Percentiles rank a stretch among this genome's conserved stretches.
phyloP scores from a whole-genome alignment of 78 protist species.

The Dictyostelium citrinum region DNA sequence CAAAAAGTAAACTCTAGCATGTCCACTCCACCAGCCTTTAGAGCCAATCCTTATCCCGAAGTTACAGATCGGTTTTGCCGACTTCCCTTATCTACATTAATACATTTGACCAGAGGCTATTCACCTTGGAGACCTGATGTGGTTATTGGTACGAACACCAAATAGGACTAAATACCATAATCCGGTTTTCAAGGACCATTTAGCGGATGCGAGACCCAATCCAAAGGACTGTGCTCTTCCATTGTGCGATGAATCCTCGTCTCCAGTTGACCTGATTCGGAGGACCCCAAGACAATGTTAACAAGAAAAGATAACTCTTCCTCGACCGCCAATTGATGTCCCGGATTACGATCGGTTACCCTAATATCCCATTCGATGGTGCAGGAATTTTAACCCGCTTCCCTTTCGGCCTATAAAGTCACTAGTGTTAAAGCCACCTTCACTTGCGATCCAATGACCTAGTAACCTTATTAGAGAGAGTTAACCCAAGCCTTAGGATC shows the following conservation, averaged over 20 bases:
- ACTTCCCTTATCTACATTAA: slow-evolving; percentile 95
- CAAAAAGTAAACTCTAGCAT: not conserved
- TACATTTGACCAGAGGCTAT: slow-evolving; percentile 93
- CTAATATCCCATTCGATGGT: slow-evolving; percentile 38
- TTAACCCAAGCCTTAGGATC: slow-evolving; percentile 85
- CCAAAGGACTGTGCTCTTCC: slow-evolving; percentile 33
- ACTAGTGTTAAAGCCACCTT: slow-evolving; percentile 1
- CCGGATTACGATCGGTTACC: slow-evolving; percentile 31
- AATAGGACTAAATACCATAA: slow-evolving; percentile 30
- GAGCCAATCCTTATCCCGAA: slow-evolving; percentile 97
- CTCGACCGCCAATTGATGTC: slow-evolving; percentile 78
- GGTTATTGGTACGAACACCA: slow-evolving; percentile 86
- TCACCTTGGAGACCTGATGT: slow-evolving; percentile 96
- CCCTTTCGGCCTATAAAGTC: slow-evolving; percentile 83
- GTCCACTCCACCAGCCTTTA: slow-evolving; percentile 64
- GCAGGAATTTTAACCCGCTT: slow-evolving; percentile 92
- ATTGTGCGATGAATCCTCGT: slow-evolving; percentile 4
- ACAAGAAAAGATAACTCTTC: slow-evolving; percentile 90
- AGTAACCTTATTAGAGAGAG: slow-evolving; percentile 22
- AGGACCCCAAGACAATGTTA: slow-evolving; percentile 48
- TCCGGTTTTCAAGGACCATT: slow-evolving; percentile 85
- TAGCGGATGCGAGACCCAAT: not conserved
- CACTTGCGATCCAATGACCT: not conserved
- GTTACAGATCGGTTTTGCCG: slow-evolving; percentile 96
- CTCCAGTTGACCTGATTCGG: slow-evolving; percentile 23